Evolutionary conservation across 2,329 filamentous ascomycete species (phyloP), one percentile per base, ranked within the genome.

Genomic region (Aspergillus ibericus): DNA sequence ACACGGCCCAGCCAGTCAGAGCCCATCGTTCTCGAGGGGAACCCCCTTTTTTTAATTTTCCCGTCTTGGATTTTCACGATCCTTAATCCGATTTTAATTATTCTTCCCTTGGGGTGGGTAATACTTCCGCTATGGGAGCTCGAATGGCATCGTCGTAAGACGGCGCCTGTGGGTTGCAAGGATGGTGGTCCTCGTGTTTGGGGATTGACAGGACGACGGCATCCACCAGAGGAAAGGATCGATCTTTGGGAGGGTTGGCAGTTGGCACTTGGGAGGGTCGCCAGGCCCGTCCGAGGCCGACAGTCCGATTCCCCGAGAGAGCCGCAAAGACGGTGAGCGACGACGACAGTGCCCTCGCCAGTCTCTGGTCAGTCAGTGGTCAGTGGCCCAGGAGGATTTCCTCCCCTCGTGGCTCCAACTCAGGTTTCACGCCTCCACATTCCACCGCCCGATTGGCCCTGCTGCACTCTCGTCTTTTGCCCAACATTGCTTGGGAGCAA

Each of bases 381-480:
- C n/a, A n/a, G n/a, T n/a, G n/a, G n/a, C n/a, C n/a, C n/a, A n/a
- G n/a, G n/a, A n/a, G n/a, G n/a, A n/a, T 15, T 51, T 36, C 48
- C 29, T 15, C 29, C 27, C 51, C 51, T 53, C 51, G 51, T 53
- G 38, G 51, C 51, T 44, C 38, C 20, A 32, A 16, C 44, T 44
- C 25, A 35, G 4, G 12, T 51, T 50, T 50, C 46, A 51, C 15
- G 54, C 36, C 29, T 34, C 16, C 51, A 53, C 51, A 44, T 53
- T 44, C 51, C 51, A 34, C 8, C 5, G 22, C 15, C 12, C 20
- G 35, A 53, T 53, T 53, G 51, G 50, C 35, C 34, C 13, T 16
- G 20, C 12, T n/a, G 50, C 2, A 4, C 13, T 42, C 25, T 34
- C 13, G 18, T 53, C 29, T 27, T 18, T 40, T 44, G 51, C 51